phyloP scores from a whole-genome alignment of 2,329 filamentous ascomycete species.

The Neofusicoccum cordaticola region DNA sequence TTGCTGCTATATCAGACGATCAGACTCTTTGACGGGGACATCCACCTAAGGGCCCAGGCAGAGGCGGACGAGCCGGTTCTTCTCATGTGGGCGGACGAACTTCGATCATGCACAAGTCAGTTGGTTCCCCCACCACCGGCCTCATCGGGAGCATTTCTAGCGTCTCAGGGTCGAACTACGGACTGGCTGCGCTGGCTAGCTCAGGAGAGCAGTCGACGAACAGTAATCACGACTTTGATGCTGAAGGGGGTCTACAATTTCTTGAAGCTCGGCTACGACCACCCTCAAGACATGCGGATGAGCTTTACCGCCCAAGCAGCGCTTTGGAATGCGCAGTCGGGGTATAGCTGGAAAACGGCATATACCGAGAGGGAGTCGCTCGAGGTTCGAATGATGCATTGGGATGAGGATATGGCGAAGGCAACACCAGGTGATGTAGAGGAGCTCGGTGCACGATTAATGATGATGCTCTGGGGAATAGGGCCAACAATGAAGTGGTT shows the following conservation, averaged over 20 bases:
- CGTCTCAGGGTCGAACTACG: slow-evolving; percentile 1
- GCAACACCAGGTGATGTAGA: slow-evolving; percentile 20
- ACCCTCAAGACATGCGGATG: not conserved
- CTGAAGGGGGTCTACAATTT: slow-evolving; percentile 31
- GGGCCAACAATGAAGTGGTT: slow-evolving; percentile 19
- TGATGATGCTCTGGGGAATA: slow-evolving; percentile 21
- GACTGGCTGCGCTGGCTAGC: slow-evolving; percentile 28
- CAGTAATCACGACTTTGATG: slow-evolving; percentile 30
- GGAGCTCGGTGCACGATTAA: slow-evolving; percentile 21
- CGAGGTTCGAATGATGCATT: slow-evolving; percentile 12
- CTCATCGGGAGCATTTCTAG: not conserved
- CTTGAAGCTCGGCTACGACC: slow-evolving; percentile 19
- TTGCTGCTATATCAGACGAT: slow-evolving; percentile 29
- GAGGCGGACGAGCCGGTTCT: slow-evolving; percentile 24
- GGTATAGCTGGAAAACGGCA: slow-evolving; percentile 17
- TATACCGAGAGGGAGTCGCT: slow-evolving; percentile 11
- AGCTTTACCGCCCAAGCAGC: slow-evolving; percentile 19
- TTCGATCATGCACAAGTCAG: slow-evolving; percentile 16
- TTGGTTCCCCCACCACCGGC: not conserved
- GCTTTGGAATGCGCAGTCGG: slow-evolving; percentile 20
- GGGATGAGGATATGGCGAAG: slow-evolving; percentile 18
- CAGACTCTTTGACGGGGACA: slow-evolving; percentile 28
- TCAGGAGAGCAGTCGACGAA: slow-evolving; percentile 31
- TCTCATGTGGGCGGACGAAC: slow-evolving; percentile 23
- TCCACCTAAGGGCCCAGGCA: slow-evolving; percentile 23